These are phyloP conservation scores for Galerina sulciceps DNA, from an alignment of 768 basidiomycete genomes.

Conservation along the genomic window DNA sequence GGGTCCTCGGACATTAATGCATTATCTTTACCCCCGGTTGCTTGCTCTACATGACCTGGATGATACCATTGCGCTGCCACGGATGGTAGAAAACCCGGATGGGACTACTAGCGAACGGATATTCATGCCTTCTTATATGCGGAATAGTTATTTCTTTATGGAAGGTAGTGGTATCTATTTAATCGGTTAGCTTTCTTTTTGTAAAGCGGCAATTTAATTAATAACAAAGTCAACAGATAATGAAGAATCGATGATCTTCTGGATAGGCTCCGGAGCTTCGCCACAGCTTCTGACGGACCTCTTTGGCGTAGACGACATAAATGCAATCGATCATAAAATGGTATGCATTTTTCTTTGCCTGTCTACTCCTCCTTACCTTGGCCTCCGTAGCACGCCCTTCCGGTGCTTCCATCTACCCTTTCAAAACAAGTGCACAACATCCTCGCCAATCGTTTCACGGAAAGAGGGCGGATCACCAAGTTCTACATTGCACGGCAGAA, in stretches of 20 bases:
- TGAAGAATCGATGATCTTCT: slow-evolving; percentile 66
- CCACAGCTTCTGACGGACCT: slow-evolving; percentile 84
- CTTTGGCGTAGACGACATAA: slow-evolving; percentile 82
- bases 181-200: slow-evolving; percentile 60
- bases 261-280: slow-evolving; percentile 85
- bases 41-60: slow-evolving; percentile 87
- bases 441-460: slow-evolving; percentile 63
- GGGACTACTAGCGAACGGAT: slow-evolving; percentile 55
- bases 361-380: slow-evolving; percentile 1
- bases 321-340: slow-evolving; percentile 67
- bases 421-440: slow-evolving; percentile 89
- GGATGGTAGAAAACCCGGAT: slow-evolving; percentile 31
- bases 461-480: slow-evolving; percentile 57
- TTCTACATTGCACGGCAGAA: slow-evolving; percentile 88
- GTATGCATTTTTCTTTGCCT: slow-evolving; percentile 44
- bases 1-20: slow-evolving; percentile 70
- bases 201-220: neutral
- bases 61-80: slow-evolving; percentile 71
- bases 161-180: slow-evolving; percentile 90
- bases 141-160: slow-evolving; percentile 87
- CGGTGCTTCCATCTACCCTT: slow-evolving; percentile 70
- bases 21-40: slow-evolving; percentile 86
- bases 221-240: slow-evolving; percentile 20
- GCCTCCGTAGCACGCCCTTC: slow-evolving; percentile 62
- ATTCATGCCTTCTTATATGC: slow-evolving; percentile 76